A percentile compares a stretch with the other conserved stretches of the same genome.
Evolutionary conservation across 495 filamentous ascomycete species (phyloP).

Genomic region (Xylaria curta): DNA sequence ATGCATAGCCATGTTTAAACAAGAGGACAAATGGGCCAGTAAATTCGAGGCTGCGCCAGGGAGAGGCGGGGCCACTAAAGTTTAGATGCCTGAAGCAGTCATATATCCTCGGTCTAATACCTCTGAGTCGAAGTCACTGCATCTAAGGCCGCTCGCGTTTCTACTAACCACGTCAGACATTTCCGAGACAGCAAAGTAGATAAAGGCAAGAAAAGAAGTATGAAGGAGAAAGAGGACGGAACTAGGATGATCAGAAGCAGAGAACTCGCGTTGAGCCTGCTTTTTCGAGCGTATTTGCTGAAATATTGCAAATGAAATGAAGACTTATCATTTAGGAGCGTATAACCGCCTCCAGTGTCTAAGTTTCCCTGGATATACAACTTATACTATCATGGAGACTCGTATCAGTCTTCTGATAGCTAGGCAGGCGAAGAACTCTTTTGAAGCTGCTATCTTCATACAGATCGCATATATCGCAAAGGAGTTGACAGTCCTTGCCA

Average conservation of each 20-base stretch:
- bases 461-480: background rate
- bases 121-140: background rate
- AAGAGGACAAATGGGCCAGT: conserved; percentile 54
- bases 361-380: background rate
- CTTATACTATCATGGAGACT: background rate
- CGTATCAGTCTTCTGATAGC: background rate
- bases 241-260: background rate
- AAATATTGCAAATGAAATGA: background rate
- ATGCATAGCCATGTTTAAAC: conserved; percentile 57
- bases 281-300: background rate
- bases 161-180: background rate
- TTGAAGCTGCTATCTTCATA: background rate
- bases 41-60: conserved; percentile 55
- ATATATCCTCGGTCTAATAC: background rate
- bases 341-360: background rate
- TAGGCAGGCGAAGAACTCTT: background rate
- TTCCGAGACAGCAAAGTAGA: background rate
- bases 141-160: background rate
- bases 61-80: conserved; percentile 42
- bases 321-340: background rate
- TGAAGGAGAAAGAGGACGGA: background rate
- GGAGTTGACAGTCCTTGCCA: background rate
- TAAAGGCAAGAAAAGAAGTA: background rate
- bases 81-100: background rate
- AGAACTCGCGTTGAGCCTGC: background rate